Percentiles rank a stretch among this genome's conserved stretches.
These are phyloP conservation scores for Barnettozyma pratensis DNA, from an alignment of 805 yeast genomes.

Conservation along the genomic window DNA sequence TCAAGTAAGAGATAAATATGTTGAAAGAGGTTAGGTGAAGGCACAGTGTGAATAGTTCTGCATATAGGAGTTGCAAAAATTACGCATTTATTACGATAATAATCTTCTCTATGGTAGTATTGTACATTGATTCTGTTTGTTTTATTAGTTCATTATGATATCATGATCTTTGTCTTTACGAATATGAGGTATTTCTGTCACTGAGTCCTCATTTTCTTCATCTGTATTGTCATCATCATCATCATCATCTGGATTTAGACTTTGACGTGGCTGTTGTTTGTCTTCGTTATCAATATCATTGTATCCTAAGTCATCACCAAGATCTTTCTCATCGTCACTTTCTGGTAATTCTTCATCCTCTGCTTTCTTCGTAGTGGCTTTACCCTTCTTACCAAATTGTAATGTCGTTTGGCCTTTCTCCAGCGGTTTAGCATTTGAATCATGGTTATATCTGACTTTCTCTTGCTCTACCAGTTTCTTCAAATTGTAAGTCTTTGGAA, in stretches of 20 bases:
- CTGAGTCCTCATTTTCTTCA: slow-evolving; percentile 5
- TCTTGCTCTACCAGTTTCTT: slow-evolving; percentile 42
- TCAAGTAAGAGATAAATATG: slow-evolving; percentile 18
- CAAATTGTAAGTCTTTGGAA: slow-evolving; percentile 56
- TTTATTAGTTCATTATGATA: slow-evolving; percentile 17
- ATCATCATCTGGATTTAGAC: slow-evolving; percentile 9
- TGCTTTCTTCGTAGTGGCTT: slow-evolving; percentile 1
- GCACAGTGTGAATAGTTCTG: slow-evolving; percentile 1
- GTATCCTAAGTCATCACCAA: slow-evolving; percentile 16
- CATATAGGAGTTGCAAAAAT: slow-evolving; percentile 7
- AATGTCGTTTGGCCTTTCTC: slow-evolving; percentile 40
- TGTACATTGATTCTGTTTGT: neutral
- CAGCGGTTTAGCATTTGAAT: slow-evolving; percentile 17
- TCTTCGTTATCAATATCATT: slow-evolving; percentile 7
- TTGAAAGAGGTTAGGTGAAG: slow-evolving; percentile 27
- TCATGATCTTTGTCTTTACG: slow-evolving; percentile 21
- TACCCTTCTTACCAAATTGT: slow-evolving; percentile 21
- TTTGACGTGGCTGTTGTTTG: neutral
- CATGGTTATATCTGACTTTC: slow-evolving; percentile 26
- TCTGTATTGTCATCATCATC: slow-evolving; percentile 10
- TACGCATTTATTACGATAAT: slow-evolving; percentile 1
- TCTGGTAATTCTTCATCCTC: slow-evolving; percentile 23
- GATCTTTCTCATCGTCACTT: slow-evolving; percentile 19
- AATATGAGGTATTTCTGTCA: slow-evolving; percentile 4
- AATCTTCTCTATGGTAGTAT: too few relatives aligned